Percentiles rank a stretch among this genome's conserved stretches.
These are phyloP conservation scores for Schizothecium vesticola DNA, from an alignment of 495 filamentous ascomycete species.

Conservation along the genomic window DNA sequence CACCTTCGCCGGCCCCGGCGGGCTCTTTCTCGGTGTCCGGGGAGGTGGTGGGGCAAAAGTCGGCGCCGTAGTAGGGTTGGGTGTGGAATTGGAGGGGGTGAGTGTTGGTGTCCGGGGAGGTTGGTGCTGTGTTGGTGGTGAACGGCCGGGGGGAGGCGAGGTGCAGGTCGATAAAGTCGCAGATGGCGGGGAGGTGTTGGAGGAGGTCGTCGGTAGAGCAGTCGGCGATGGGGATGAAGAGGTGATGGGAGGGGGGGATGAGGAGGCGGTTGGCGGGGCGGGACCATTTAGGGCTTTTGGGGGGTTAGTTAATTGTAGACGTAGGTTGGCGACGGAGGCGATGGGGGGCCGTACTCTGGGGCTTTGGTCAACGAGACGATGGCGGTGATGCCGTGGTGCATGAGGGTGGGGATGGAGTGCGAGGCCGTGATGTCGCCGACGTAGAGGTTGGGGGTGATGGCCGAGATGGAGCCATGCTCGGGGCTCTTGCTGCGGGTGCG, in stretches of 20 bases:
- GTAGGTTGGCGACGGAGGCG: no score
- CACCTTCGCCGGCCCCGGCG: no score
- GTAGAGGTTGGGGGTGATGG: slow-evolving; percentile 20
- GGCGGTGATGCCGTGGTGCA: slow-evolving; percentile 29
- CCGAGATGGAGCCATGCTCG: background rate
- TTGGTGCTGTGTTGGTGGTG: background rate
- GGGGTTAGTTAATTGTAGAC: background rate
- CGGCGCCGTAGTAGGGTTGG: background rate
- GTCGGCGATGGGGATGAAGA: slow-evolving; percentile 34
- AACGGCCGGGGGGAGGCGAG: background rate
- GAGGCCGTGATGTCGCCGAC: slow-evolving; percentile 32
- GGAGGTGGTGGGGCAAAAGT: background rate
- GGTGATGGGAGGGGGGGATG: slow-evolving; percentile 28
- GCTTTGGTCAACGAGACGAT: slow-evolving; percentile 26
- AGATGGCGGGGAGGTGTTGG: slow-evolving; percentile 27
- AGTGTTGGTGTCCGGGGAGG: background rate
- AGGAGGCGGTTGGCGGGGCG: slow-evolving; percentile 25
- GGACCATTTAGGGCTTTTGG: slow-evolving; percentile 4
- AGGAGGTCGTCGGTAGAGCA: slow-evolving; percentile 35
- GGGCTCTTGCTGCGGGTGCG: background rate
- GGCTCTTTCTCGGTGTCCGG: background rate
- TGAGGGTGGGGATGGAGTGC: slow-evolving; percentile 25
- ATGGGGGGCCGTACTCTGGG: background rate
- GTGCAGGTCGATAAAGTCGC: slow-evolving; percentile 37
- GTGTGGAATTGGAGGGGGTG: no score